phyloP scores from a whole-genome alignment of 1,139 yeast species.

The Saccharomycopsis hybrid region DNA sequence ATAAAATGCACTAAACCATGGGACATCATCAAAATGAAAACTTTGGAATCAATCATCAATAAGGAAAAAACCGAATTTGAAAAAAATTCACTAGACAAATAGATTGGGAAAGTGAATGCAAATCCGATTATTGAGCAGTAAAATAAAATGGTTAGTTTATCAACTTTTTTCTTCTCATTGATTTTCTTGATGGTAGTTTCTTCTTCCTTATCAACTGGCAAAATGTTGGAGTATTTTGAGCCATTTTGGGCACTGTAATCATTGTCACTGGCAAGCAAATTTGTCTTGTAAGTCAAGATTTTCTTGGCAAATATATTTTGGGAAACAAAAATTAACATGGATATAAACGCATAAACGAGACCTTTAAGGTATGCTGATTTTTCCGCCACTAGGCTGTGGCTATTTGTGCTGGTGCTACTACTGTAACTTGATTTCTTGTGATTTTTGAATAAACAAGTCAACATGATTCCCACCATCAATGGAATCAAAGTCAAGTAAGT shows the following conservation, averaged over 20 bases:
- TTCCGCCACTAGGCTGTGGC: not conserved
- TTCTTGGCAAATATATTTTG: slow-evolving; percentile 92
- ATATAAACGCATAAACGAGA: slow-evolving; percentile 65
- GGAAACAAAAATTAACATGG: slow-evolving; percentile 81
- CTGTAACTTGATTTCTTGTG: slow-evolving; percentile 26
- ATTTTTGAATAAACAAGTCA: slow-evolving; percentile 39
- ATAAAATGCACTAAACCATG: slow-evolving; percentile 79
- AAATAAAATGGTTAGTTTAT: slow-evolving; percentile 78
- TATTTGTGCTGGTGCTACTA: not conserved
- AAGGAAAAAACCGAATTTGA: slow-evolving; percentile 13
- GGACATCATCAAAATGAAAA: slow-evolving; percentile 10
- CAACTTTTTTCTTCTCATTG: slow-evolving; percentile 36
- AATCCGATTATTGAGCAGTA: slow-evolving; percentile 84
- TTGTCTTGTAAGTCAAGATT: slow-evolving; percentile 52
- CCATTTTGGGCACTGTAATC: not conserved
- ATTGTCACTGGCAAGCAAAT: slow-evolving; percentile 20
- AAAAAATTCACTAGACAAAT: slow-evolving; percentile 54
- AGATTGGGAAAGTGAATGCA: slow-evolving; percentile 70
- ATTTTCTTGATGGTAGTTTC: slow-evolving; percentile 11
- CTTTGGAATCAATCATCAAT: not conserved
- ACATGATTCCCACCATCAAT: slow-evolving; percentile 67
- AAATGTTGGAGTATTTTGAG: slow-evolving; percentile 10
- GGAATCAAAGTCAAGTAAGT: slow-evolving; percentile 70
- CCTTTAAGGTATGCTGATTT: slow-evolving; percentile 50
- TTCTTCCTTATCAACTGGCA: slow-evolving; percentile 19